Evolutionary conservation across 352 stramenopile genomes (phyloP).

Genomic region (Globisporangium camurandrum): DNA sequence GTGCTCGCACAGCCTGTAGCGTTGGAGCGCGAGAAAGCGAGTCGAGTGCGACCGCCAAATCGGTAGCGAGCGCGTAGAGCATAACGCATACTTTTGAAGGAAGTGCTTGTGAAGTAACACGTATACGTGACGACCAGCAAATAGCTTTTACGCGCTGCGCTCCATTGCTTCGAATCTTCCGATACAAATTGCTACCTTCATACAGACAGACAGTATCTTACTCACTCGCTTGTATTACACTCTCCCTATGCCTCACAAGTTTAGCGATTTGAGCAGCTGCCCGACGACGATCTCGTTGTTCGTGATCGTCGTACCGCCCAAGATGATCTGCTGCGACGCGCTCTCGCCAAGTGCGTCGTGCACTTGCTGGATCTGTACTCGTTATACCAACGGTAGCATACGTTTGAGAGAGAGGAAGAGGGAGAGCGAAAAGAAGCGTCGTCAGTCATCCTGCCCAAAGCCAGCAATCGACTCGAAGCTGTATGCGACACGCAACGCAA

Average conservation of each 20-base stretch:
- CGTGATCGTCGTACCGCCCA: slow-evolving; percentile 68
- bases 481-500: not conserved
- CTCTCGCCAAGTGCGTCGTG: slow-evolving; percentile 42
- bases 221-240: too few relatives aligned
- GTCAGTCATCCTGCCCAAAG: not conserved
- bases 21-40: slow-evolving; percentile 12
- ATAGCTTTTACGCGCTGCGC: not conserved
- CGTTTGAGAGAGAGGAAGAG: too few relatives aligned
- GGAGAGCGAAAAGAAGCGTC: too few relatives aligned
- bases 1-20: slow-evolving; percentile 42
- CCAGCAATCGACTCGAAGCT: too few relatives aligned
- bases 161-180: too few relatives aligned
- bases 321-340: slow-evolving; percentile 46
- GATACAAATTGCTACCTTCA: too few relatives aligned
- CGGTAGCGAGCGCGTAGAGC: not conserved
- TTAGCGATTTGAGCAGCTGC: slow-evolving; percentile 33
- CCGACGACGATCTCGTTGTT: slow-evolving; percentile 57
- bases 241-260: too few relatives aligned
- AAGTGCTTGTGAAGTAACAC: too few relatives aligned
- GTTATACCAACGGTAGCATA: too few relatives aligned
- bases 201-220: too few relatives aligned
- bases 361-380: slow-evolving; percentile 57
- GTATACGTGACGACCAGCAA: too few relatives aligned
- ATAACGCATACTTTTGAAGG: too few relatives aligned
- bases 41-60: not conserved